Percentiles rank a stretch among this genome's conserved stretches.
phyloP scores from a whole-genome alignment of 768 basidiomycete genomes.

The Wakefieldia striispora region DNA sequence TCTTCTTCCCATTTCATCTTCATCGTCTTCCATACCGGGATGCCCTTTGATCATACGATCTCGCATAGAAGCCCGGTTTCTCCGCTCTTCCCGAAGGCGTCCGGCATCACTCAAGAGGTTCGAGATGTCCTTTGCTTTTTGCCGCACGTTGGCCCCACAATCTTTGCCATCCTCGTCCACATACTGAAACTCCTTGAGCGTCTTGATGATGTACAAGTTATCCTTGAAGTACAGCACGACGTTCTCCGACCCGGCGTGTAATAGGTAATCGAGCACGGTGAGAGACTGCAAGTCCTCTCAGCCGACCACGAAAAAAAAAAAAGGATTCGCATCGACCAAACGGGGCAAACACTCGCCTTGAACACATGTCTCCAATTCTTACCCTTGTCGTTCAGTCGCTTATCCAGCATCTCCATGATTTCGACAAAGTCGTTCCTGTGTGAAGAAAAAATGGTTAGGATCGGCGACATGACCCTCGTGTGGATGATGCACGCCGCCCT shows the following conservation, averaged over 20 bases:
- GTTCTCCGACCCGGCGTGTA: conserved; percentile 97
- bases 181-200: conserved; percentile 97
- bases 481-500: not conserved
- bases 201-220: conserved; percentile 97
- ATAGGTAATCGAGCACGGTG: conserved; percentile 91
- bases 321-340: not conserved
- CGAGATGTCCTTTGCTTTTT: conserved; percentile 98
- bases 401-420: conserved; percentile 99
- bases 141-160: conserved; percentile 96
- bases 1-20: not conserved
- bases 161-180: conserved; percentile 95
- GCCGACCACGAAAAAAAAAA: not conserved
- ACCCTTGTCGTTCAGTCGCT: conserved; percentile 96
- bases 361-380: conserved; percentile 99
- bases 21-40: conserved; percentile 36
- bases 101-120: conserved; percentile 85
- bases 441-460: not conserved
- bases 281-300: conserved; percentile 54
- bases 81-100: conserved; percentile 82
- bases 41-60: conserved; percentile 85
- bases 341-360: conserved; percentile 56
- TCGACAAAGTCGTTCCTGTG: conserved; percentile 91
- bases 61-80: conserved; percentile 84
- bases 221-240: conserved; percentile 98
- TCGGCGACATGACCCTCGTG: no score